Percentiles rank a stretch among this genome's conserved stretches.
phyloP scores from a whole-genome alignment of 2,329 filamentous ascomycete genomes.

The Colletotrichum eremochloae region DNA sequence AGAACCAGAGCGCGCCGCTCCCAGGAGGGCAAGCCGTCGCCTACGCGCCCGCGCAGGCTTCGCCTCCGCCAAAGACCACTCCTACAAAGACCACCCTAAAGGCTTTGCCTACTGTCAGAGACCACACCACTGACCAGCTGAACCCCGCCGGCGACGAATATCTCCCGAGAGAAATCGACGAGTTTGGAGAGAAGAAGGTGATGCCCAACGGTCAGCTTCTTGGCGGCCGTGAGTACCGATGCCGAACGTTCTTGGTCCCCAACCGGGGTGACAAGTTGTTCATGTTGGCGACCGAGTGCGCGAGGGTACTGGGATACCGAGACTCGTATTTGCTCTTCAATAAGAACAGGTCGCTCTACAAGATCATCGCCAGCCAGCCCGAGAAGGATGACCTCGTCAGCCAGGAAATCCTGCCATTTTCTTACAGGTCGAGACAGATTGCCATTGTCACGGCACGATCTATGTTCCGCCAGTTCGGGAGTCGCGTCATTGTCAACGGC shows the following conservation, averaged over 20 bases:
- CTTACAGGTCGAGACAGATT: constrained; percentile 97
- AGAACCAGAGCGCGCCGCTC: constrained; percentile 62
- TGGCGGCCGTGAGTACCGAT: constrained; percentile 89
- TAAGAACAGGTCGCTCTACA: constrained; percentile 96
- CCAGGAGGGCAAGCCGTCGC: constrained; percentile 56
- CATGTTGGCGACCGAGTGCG: constrained; percentile 98
- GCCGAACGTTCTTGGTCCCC: constrained; percentile 92
- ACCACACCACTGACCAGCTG: constrained; percentile 97
- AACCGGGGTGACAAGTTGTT: constrained; percentile 94
- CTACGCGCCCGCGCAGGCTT: constrained; percentile 55
- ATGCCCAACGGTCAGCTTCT: constrained; percentile 84
- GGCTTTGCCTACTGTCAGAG: constrained; percentile 92
- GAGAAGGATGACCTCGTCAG: constrained; percentile 97
- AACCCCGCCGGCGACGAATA: constrained; percentile 93
- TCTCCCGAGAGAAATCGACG: constrained; percentile 91
- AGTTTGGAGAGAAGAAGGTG: constrained; percentile 95
- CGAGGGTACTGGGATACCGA: constrained; percentile 90
- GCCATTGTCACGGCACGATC: constrained; percentile 97
- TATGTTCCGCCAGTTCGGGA: constrained; percentile 99
- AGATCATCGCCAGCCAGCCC: constrained; percentile 95
- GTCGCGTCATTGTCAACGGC: constrained; percentile 90
- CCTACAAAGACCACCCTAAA: constrained; percentile 89
- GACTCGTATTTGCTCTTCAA: constrained; percentile 99
- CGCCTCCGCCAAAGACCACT: constrained; percentile 81
- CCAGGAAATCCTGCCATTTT: constrained; percentile 96